Evolutionary conservation across 805 yeast species (phyloP).

Genomic region (Yueomyces sp.): DNA sequence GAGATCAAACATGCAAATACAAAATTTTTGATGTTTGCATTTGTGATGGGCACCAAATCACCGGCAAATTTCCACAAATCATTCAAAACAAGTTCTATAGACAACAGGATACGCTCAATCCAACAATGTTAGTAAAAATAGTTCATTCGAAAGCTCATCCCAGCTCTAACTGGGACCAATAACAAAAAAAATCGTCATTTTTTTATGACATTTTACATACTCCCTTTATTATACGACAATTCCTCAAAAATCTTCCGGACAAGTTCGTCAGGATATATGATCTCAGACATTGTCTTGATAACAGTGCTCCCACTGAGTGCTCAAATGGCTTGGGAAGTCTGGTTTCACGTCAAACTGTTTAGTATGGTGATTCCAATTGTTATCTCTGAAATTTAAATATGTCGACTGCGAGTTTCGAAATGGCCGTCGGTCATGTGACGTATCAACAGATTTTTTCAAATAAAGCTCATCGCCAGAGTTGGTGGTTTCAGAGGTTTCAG

Average conservation of each 20-base stretch:
- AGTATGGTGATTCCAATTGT: too few species aligned
- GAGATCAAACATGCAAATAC: constrained; percentile 9
- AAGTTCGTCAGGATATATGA: constrained; percentile 21
- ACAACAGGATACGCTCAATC: background rate
- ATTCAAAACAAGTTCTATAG: background rate
- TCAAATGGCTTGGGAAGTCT: too few species aligned
- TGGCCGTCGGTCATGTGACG: too few species aligned
- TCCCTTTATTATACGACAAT: constrained; percentile 22
- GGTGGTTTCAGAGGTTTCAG: too few species aligned
- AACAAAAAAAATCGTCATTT: background rate
- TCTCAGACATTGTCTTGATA: background rate
- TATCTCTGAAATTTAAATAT: too few species aligned
- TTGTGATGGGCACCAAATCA: constrained; percentile 2
- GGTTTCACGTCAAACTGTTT: too few species aligned
- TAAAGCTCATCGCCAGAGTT: too few species aligned
- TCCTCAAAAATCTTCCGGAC: constrained; percentile 15
- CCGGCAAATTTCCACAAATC: constrained; percentile 10
- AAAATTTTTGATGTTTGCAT: constrained; percentile 8
- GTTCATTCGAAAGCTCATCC: background rate
- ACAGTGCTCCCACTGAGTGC: too few species aligned
- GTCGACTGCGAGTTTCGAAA: too few species aligned
- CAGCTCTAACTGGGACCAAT: constrained; percentile 4
- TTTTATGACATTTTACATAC: constrained; percentile 5
- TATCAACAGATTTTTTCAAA: too few species aligned
- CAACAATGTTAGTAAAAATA: background rate